Base-by-base conservation (phyloP, 2,329 filamentous ascomycete species). In the Aureobasidium pullulans region DNA sequence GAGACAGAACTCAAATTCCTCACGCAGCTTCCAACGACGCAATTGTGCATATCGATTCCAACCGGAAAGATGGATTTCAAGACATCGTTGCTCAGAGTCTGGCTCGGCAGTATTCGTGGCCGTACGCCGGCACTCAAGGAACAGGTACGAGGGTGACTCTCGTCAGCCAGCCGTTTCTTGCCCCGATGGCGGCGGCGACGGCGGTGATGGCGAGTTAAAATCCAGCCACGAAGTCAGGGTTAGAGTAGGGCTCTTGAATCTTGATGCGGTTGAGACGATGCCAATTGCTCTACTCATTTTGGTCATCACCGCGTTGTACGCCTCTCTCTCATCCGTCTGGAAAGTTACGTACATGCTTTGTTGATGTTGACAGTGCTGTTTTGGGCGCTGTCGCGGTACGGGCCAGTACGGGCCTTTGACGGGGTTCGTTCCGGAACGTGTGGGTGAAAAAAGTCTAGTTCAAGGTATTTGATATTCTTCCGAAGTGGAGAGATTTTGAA, bases 391-490 rank as follows among this genome's bases (percentile, higher is more conserved):
- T 50, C 47, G 47, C 47, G 47, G 47, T 50, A 39, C 47, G 47
- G 47, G 47, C 47, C 47, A 50, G 47, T 34, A 39, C 19, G 34
- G 16, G 16, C 11, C 19, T 50, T 39, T 50, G 23, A 19, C 48
- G 48, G 36, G 36, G 23, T 40, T 13, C 7, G 13, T 36, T 52
- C 48, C 48, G 48, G 36, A 28, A 28, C 19, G 34, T 28, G 34
- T 10, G 8, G 48, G 34, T 29, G 48, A 1, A 23, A 13, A 36
- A 52, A 40, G 13, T 39, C 31, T 52, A n/a, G 11, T 11, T 52
- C 48, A 40, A 52, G 15, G 48, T 52, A 52, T 52, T 52, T 52
- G 48, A 52, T n/a, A 52, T 52, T 9, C 8, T 36, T 36, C 34
- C 34, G 34, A 13, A 36, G 34, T 9, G 8, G 34, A 9, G 13